Conservation (phyloP, 257 asterid genomes). For the Petrea volubilis region DNA sequence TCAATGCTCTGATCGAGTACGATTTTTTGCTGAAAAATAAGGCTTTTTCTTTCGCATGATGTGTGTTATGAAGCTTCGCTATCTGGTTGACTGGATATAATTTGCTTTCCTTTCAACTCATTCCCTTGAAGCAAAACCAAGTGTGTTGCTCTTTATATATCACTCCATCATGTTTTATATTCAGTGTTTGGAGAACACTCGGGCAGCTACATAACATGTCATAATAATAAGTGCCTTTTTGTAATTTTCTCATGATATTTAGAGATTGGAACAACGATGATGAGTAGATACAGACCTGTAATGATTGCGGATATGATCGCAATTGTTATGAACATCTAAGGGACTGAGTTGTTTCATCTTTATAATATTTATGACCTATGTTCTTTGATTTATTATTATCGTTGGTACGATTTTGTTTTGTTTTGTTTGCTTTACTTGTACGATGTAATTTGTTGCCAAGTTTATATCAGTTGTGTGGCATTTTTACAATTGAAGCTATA, state of each 20-base stretch:
- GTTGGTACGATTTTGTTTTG: neutral
- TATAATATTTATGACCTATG: neutral
- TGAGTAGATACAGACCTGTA: constrained; percentile 68
- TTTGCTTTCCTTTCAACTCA: constrained; percentile 52
- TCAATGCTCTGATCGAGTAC: too few relatives aligned
- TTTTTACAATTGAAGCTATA: constrained; percentile 16
- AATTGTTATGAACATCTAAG: constrained; percentile 65
- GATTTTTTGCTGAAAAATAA: too few relatives aligned
- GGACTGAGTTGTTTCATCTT: constrained; percentile 56
- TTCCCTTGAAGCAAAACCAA: constrained; percentile 74
- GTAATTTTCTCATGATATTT: too few relatives aligned
- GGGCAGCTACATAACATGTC: constrained; percentile 38
- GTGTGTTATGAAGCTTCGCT: too few relatives aligned
- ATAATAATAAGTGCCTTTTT: neutral
- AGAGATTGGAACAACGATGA: constrained; percentile 31
- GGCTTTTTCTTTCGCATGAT: too few relatives aligned
- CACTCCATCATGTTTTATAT: neutral
- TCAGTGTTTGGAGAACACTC: constrained; percentile 30
- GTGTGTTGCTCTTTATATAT: constrained; percentile 39
- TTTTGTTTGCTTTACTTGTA: neutral
- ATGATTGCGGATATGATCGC: constrained; percentile 75
- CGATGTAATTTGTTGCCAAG: neutral
- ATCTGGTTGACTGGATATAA: constrained; percentile 56
- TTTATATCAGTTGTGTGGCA: neutral
- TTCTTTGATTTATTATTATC: neutral